Percentiles rank a stretch among this genome's conserved stretches.
Evolutionary conservation across 305 asterid species (phyloP).

Genomic region (Fraxinus velutina): DNA sequence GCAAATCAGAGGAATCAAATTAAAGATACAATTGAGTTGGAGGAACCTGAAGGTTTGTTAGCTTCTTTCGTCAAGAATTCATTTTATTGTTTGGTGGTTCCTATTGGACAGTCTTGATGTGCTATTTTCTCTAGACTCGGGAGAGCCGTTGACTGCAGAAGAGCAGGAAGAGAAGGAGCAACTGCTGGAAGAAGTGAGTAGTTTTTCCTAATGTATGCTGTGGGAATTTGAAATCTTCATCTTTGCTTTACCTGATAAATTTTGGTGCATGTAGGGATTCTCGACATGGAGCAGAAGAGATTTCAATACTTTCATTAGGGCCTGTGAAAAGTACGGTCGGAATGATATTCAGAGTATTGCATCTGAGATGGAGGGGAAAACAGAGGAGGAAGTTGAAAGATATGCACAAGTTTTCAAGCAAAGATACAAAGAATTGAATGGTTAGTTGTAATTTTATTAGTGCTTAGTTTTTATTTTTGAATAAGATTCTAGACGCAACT

Average conservation of each 20-base stretch:
- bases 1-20: conserved; percentile 76
- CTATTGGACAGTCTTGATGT: conserved; percentile 23
- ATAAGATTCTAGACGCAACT: not conserved
- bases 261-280: conserved; percentile 60
- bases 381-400: conserved; percentile 92
- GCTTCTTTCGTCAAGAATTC: conserved; percentile 14
- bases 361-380: conserved; percentile 94
- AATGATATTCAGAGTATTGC: conserved; percentile 74
- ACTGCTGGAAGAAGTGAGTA: conserved; percentile 73
- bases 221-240: not conserved
- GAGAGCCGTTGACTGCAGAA: conserved; percentile 94
- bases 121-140: conserved; percentile 49
- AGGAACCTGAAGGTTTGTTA: conserved; percentile 81
- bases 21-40: conserved; percentile 86
- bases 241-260: conserved; percentile 18
- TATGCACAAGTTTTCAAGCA: conserved; percentile 81
- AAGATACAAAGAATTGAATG: conserved; percentile 91
- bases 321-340: conserved; percentile 95
- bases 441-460: conserved; percentile 32
- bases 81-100: conserved; percentile 13
- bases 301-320: conserved; percentile 87
- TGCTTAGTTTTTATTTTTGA: not conserved
- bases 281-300: conserved; percentile 66
- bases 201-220: not conserved
- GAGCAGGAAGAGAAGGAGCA: conserved; percentile 94